These are phyloP conservation scores for Tuber calosporum DNA, from an alignment of 495 filamentous ascomycete species.

Conservation along the genomic window DNA sequence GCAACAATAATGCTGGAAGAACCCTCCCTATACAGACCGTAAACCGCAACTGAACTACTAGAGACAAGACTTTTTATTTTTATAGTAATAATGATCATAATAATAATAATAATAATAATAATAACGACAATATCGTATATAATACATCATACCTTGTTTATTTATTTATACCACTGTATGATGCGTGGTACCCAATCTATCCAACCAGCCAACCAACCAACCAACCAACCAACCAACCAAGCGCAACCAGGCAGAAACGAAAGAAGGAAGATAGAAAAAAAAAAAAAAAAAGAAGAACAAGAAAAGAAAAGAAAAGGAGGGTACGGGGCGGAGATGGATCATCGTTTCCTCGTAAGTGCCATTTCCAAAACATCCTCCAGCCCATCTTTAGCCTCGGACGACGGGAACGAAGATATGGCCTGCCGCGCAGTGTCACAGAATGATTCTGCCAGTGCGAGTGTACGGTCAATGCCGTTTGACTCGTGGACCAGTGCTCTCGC, in stretches of 20 bases:
- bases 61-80: not conserved
- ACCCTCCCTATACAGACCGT: not conserved
- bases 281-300: not conserved
- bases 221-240: not conserved
- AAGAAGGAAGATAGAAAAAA: too few species aligned
- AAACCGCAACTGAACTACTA: not conserved
- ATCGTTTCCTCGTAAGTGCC: slow-evolving; percentile 83
- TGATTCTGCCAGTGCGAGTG: slow-evolving; percentile 76
- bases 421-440: slow-evolving; percentile 82
- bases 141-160: not conserved
- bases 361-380: slow-evolving; percentile 89
- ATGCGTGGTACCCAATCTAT: not conserved
- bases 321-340: slow-evolving; percentile 21
- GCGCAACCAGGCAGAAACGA: not conserved
- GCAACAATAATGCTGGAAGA: not conserved
- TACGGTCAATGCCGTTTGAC: slow-evolving; percentile 75
- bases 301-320: not conserved
- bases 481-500: slow-evolving; percentile 73
- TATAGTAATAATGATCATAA: too few species aligned
- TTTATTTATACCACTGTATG: not conserved
- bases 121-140: too few species aligned
- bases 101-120: too few species aligned
- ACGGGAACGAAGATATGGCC: slow-evolving; percentile 73
- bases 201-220: not conserved
- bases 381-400: slow-evolving; percentile 84